Base-by-base conservation (phyloP, 805 yeast genomes). In the Barnettozyma sucrosica region DNA sequence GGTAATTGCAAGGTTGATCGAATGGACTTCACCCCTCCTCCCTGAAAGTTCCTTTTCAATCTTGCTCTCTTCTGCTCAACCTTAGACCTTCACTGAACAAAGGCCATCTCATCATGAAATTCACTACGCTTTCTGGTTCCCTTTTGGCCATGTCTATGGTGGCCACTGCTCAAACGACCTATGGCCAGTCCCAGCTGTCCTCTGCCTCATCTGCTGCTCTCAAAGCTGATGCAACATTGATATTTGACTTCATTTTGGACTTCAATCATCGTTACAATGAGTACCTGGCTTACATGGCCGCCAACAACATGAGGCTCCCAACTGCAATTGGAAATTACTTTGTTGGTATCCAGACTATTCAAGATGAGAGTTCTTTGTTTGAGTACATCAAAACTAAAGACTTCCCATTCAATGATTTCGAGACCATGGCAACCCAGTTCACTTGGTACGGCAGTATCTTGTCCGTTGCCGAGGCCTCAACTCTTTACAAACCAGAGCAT, bases 341-440 rank as follows among this genome's bases (percentile, higher is more conserved):
- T 44, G 57, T 58, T 32, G 64, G 59, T 26, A 28, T 68, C 16
- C 65, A 59, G 4, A 51, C 57, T 2, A 45, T 66, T 5, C 49
- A 57, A 9, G 55, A 59, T 4, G 62, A 62, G 8, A 52, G 55
- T 1, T 56, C 59, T 30, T 42, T 68, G 19, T 43, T 54, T 45
- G 41, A 53, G 6, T 67, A 59, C 43, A 55, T 69, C 26, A 52
- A 63, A 13, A 51, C 54, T 2, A 45, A 44, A 20, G 49, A 55
- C 10, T 68, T 69, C 51, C 73, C 74, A 14, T 69, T 69, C 33
- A 47, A 55, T 3, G 67, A 66, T 5, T 68, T 70, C 47, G 53
- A 57, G 32, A 66, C 70, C 6, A 62, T 69, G 55, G 60, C 66
- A 24, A 62, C 71, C 2, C 46, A 43, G 7, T 59, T 59, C 46